phyloP scores from a whole-genome alignment of 2,329 filamentous ascomycete species.

The Xylaria sp. region DNA sequence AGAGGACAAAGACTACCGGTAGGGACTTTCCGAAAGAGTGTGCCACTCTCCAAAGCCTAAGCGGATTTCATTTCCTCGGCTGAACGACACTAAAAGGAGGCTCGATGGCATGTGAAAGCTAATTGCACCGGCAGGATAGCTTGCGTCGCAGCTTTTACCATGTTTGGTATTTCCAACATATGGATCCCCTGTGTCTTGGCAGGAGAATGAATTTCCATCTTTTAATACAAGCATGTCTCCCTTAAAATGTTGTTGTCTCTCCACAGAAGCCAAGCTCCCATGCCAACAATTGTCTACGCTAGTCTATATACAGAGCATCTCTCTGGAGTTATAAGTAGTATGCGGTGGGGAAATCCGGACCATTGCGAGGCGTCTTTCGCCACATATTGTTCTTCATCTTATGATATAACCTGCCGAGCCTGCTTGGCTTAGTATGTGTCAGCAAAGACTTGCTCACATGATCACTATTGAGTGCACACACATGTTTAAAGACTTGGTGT shows the following conservation, averaged over 20 bases:
- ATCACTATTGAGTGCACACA: background rate
- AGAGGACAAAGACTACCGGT: background rate
- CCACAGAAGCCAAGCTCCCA: slow-evolving; percentile 1
- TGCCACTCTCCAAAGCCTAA: slow-evolving; percentile 1
- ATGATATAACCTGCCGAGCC: no score
- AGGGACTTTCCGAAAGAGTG: slow-evolving; percentile 6
- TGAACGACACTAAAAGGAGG: background rate
- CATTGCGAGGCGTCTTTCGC: background rate
- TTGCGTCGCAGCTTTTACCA: background rate
- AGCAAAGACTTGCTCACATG: no score
- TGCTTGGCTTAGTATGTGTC: no score
- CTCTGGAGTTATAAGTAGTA: background rate
- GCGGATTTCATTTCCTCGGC: slow-evolving; percentile 20
- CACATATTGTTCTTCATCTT: no score
- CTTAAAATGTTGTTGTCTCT: background rate
- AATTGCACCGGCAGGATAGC: background rate
- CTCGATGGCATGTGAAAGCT: slow-evolving; percentile 21
- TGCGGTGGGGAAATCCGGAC: slow-evolving; percentile 18
- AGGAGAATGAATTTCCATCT: background rate
- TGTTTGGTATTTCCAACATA: background rate
- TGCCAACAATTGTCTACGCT: background rate
- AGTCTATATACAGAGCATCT: background rate
- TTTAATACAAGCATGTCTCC: background rate
- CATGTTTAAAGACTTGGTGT: background rate
- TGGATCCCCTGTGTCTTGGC: slow-evolving; percentile 2